Evolutionary conservation across 2,329 filamentous ascomycete genomes (phyloP).

Genomic region (Ophiostoma perfectum): DNA sequence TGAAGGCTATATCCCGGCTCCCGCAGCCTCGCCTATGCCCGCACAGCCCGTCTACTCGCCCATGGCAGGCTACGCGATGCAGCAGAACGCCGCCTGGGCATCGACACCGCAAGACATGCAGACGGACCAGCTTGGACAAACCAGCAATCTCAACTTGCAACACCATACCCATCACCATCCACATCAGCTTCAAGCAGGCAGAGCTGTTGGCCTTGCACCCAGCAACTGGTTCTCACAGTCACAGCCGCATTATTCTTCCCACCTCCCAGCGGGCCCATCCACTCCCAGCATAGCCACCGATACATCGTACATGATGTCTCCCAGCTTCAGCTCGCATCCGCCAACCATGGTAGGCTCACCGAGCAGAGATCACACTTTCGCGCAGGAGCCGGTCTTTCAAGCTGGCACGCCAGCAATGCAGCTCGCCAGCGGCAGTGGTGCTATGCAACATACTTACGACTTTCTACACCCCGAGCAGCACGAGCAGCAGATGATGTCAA

Average conservation of each 20-base stretch:
- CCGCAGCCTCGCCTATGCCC: not conserved
- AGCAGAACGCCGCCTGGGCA: not conserved
- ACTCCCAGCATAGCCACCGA: not conserved
- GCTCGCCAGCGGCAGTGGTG: not conserved
- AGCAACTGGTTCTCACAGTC: not conserved
- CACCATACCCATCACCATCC: not conserved
- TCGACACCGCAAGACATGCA: not conserved
- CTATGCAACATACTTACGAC: not conserved
- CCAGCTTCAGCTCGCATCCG: not conserved
- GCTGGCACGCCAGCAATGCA: not conserved
- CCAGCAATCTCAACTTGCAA: not conserved
- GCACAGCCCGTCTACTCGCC: not conserved
- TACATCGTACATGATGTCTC: not conserved
- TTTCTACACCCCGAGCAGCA: not conserved
- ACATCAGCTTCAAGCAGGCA: not conserved
- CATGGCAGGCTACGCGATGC: slow-evolving; percentile 4
- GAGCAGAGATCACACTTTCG: not conserved
- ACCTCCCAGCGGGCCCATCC: not conserved
- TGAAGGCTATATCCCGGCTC: not conserved
- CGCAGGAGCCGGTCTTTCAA: not conserved
- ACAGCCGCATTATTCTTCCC: not conserved
- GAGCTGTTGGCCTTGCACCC: not conserved
- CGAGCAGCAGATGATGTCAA: slow-evolving; percentile 5
- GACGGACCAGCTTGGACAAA: not conserved
- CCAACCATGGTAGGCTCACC: not conserved